Conservation (phyloP, 1,284 basidiomycete species). For the Moesziomyces sp. region DNA sequence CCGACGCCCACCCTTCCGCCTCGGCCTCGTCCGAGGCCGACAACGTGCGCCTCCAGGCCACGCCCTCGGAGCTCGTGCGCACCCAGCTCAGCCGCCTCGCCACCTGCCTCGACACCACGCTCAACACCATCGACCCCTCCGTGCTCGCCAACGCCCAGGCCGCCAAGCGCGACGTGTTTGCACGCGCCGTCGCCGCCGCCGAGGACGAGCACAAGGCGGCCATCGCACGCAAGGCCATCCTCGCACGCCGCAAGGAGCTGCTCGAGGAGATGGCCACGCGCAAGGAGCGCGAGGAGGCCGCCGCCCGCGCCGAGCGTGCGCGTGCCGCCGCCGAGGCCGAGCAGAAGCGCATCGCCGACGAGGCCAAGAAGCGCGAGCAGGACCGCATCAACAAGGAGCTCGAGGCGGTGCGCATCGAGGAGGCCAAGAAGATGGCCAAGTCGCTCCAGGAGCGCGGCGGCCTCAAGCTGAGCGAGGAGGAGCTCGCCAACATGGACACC, state of each 20-base stretch:
- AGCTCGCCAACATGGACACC: conserved; percentile 83
- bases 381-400: conserved; percentile 85
- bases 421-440: conserved; percentile 90
- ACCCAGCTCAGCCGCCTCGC: conserved; percentile 66
- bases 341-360: conserved; percentile 76
- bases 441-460: conserved; percentile 84
- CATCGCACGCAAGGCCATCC: conserved; percentile 71
- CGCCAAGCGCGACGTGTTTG: conserved; percentile 57
- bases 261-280: conserved; percentile 84
- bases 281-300: conserved; percentile 90
- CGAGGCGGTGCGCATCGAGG: conserved; percentile 82
- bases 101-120: conserved; percentile 60
- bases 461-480: conserved; percentile 84
- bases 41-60: conserved; percentile 60
- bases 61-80: conserved; percentile 65
- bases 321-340: conserved; percentile 75
- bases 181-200: conserved; percentile 60
- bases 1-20: conserved; percentile 61
- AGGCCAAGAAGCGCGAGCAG: conserved; percentile 77
- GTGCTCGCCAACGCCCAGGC: conserved; percentile 51
- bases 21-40: conserved; percentile 55
- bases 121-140: conserved; percentile 61
- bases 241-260: conserved; percentile 87
- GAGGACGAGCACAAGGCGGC: conserved; percentile 64
- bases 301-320: conserved; percentile 78